Evolutionary conservation across 83 land plant genomes (phyloP).

Genomic region (Picea abies): DNA sequence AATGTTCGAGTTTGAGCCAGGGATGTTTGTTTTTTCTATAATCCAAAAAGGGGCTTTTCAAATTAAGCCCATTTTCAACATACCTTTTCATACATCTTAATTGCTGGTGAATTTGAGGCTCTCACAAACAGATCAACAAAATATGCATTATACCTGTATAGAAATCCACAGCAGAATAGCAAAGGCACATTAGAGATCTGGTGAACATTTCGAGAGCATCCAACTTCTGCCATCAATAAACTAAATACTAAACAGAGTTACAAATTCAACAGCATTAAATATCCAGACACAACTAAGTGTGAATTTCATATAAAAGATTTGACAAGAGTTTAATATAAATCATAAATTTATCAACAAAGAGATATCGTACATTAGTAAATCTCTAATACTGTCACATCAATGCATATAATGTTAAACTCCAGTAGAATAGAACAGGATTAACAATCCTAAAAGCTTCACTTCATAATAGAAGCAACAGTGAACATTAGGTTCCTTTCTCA

Average conservation of each 20-base stretch:
- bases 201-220: not conserved
- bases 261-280: not conserved
- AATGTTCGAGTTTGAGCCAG: not conserved
- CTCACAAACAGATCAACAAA: slow-evolving; percentile 82
- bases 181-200: not conserved
- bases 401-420: not conserved
- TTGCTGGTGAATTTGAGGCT: slow-evolving; percentile 95
- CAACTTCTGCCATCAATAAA: not conserved
- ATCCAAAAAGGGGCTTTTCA: not conserved
- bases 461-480: not conserved
- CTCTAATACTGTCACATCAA: not conserved
- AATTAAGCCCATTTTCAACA: not conserved
- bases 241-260: not conserved
- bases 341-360: not conserved
- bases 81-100: slow-evolving; percentile 98
- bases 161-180: not conserved
- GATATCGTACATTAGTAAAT: not conserved
- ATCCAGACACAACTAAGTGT: not conserved
- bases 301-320: not conserved
- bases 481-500: not conserved
- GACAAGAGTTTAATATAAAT: not conserved
- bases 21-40: not conserved
- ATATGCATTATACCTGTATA: slow-evolving; percentile 68
- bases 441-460: not conserved
- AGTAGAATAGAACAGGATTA: not conserved